Percentiles rank a stretch among this genome's conserved stretches.
phyloP scores from a whole-genome alignment of 106 monocot species.

The Allium fistulosum region DNA sequence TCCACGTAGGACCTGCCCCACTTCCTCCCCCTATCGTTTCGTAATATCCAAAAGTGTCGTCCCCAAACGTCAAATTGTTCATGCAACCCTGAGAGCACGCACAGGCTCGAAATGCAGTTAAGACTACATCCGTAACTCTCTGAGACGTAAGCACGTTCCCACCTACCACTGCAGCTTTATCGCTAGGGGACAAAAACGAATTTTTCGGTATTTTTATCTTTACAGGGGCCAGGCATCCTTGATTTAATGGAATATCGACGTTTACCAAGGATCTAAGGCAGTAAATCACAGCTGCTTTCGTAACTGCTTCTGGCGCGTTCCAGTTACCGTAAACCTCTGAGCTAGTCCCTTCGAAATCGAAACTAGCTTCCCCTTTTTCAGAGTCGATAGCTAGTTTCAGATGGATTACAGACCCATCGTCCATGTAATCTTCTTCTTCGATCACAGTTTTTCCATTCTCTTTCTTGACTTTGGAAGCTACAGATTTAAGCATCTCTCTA shows the following conservation, averaged over 20 bases:
- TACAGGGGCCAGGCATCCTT: conserved; percentile 89
- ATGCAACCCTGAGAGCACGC: conserved; percentile 96
- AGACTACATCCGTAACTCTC: conserved; percentile 73
- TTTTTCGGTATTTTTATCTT: conserved; percentile 69
- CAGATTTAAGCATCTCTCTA: conserved; percentile 76
- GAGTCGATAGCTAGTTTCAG: conserved; percentile 68
- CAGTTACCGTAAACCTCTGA: conserved; percentile 94
- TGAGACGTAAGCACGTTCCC: conserved; percentile 98
- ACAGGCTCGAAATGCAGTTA: conserved; percentile 87
- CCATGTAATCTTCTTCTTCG: conserved; percentile 93
- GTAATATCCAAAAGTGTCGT: conserved; percentile 84
- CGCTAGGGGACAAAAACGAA: conserved; percentile 83
- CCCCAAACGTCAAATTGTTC: conserved; percentile 96
- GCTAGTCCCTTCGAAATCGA: conserved; percentile 78
- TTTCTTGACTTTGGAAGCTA: conserved; percentile 40
- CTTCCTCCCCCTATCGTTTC: conserved; percentile 93
- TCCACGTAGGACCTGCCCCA: conserved; percentile 90
- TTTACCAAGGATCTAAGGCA: conserved; percentile 75
- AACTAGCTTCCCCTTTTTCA: conserved; percentile 62
- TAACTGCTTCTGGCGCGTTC: conserved; percentile 93
- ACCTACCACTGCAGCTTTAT: conserved; percentile 92
- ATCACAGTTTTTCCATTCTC: conserved; percentile 33
- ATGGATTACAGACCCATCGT: conserved; percentile 80
- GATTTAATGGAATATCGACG: conserved; percentile 89
- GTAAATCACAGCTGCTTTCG: conserved; percentile 85